Evolutionary conservation across 2,329 filamentous ascomycete genomes (phyloP).

Genomic region (Cladophialophora psammophila): DNA sequence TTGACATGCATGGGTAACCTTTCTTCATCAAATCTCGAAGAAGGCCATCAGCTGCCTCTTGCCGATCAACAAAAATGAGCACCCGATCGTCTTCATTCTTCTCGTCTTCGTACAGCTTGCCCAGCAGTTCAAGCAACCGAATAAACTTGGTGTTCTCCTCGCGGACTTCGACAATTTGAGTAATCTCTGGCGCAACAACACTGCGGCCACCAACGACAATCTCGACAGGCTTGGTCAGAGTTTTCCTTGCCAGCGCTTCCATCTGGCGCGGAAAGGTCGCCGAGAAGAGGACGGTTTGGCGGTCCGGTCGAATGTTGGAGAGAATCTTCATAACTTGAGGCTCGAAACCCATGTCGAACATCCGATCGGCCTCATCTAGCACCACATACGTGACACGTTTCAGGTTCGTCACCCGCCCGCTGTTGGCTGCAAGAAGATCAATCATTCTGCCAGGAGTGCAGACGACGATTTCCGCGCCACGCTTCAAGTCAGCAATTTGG

Average conservation of each 20-base stretch:
- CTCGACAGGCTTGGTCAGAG: slow-evolving; percentile 82
- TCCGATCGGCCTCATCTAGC: slow-evolving; percentile 94
- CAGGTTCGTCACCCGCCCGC: slow-evolving; percentile 91
- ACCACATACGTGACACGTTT: slow-evolving; percentile 91
- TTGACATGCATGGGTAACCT: slow-evolving; percentile 89
- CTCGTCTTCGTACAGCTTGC: slow-evolving; percentile 75
- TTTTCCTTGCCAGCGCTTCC: slow-evolving; percentile 87
- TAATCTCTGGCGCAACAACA: slow-evolving; percentile 74
- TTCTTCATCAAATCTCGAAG: slow-evolving; percentile 80
- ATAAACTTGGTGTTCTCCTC: slow-evolving; percentile 84
- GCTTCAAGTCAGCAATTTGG: slow-evolving; percentile 95
- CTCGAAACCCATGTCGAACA: slow-evolving; percentile 99
- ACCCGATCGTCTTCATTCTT: slow-evolving; percentile 88
- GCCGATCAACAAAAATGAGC: slow-evolving; percentile 89
- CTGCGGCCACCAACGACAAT: slow-evolving; percentile 89
- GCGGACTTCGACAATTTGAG: slow-evolving; percentile 87
- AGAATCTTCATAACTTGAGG: slow-evolving; percentile 98
- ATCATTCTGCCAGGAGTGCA: slow-evolving; percentile 96
- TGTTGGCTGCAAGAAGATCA: slow-evolving; percentile 90
- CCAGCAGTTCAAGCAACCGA: slow-evolving; percentile 83
- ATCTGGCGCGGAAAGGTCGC: slow-evolving; percentile 96
- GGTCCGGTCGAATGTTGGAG: slow-evolving; percentile 86
- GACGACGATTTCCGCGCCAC: slow-evolving; percentile 92
- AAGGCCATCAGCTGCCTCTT: slow-evolving; percentile 85
- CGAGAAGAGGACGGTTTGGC: slow-evolving; percentile 94